These are phyloP conservation scores for Pyracantha coccinea DNA, from an alignment of 331 rosid genomes.

Conservation along the genomic window DNA sequence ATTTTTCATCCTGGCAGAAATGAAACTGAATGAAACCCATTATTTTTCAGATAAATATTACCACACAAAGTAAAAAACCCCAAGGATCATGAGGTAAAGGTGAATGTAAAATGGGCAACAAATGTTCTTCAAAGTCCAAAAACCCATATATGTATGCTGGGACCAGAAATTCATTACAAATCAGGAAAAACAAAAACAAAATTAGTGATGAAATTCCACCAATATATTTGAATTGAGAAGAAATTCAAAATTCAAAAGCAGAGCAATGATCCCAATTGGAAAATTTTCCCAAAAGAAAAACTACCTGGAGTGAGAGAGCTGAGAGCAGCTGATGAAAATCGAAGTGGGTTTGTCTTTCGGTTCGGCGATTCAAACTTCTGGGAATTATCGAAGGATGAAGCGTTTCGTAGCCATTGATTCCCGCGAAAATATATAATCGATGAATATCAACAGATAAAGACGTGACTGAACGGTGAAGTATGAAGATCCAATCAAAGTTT, in stretches of 20 bases:
- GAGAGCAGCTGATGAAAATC: not conserved
- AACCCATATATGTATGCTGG: not conserved
- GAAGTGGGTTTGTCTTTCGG: not conserved
- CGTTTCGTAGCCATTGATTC: not conserved
- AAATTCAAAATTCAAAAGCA: not conserved
- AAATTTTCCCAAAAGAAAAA: not conserved
- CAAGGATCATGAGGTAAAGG: not conserved
- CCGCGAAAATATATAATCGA: not conserved
- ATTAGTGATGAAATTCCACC: not conserved
- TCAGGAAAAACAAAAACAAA: not conserved
- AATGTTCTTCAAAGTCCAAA: not conserved
- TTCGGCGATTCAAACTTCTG: not conserved
- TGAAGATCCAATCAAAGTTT: not conserved
- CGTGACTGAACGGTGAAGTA: not conserved
- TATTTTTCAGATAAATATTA: too few species aligned
- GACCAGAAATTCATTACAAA: not conserved
- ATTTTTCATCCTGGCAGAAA: not conserved
- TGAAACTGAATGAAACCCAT: too few species aligned
- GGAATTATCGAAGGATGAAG: not conserved
- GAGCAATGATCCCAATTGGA: not conserved
- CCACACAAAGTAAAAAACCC: too few species aligned
- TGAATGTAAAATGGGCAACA: not conserved
- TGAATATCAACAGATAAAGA: not conserved
- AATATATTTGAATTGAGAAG: not conserved
- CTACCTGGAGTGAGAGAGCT: not conserved